Base-by-base conservation (phyloP, 169 alveolate genomes). In the Miamiensis avidus region DNA sequence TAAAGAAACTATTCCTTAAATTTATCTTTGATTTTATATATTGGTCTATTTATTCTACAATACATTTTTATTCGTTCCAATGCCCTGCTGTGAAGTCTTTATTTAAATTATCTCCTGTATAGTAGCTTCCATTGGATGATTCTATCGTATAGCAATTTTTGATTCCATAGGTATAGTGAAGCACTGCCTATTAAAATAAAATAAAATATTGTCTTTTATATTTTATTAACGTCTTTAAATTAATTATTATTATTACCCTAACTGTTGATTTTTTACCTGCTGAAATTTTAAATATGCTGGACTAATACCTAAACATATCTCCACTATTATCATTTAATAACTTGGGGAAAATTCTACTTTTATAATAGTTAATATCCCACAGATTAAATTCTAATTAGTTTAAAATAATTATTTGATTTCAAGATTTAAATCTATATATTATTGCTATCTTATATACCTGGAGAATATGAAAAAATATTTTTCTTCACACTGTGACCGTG, bases 401-500 rank as follows among this genome's bases (percentile, higher is more conserved):
- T n/a, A n/a, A n/a, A n/a, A n/a, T n/a, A n/a, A n/a, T n/a, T n/a
- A n/a, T n/a, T n/a, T n/a, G n/a, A n/a, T n/a, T n/a, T n/a, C n/a
- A n/a, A n/a, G n/a, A n/a, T n/a, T n/a, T n/a, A n/a, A n/a, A n/a
- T n/a, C n/a, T n/a, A n/a, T n/a, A n/a, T n/a, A n/a, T n/a, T n/a
- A n/a, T n/a, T n/a, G n/a, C n/a, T n/a, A n/a, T n/a, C n/a, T n/a
- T n/a, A n/a, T n/a, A n/a, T n/a, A n/a, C n/a, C n/a, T 32, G 94
- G 94, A 0, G 96, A 94, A 89, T 94, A 94, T n/a, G 93, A 85
- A 81, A 93, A 93, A 0, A 89, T 93, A 86, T 94, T 94, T 76
- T 93, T 93, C 88, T 90, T 94, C 32, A 84, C 91, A 25, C 95
- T 89, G 87, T 94, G 97, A 0, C 97, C 97, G 89, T 94, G 97